phyloP scores from a whole-genome alignment of 1,139 yeast species.

The Yamadazyma oceani region DNA sequence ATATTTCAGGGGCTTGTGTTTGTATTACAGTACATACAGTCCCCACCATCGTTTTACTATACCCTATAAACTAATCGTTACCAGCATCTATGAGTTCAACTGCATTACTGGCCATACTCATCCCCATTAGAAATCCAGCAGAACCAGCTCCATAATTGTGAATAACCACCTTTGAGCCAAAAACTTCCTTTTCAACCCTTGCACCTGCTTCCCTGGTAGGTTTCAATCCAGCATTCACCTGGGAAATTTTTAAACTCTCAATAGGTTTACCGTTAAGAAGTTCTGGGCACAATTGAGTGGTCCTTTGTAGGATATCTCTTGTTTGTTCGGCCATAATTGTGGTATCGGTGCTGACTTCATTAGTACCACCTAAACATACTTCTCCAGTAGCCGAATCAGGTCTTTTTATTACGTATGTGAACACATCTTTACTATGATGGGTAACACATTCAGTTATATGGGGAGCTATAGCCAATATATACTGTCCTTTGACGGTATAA shows the following conservation, averaged over 20 bases:
- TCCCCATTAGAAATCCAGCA: constrained; percentile 71
- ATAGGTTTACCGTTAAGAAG: constrained; percentile 26
- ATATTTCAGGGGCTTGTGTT: no score
- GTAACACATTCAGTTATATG: constrained; percentile 48
- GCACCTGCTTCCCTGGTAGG: constrained; percentile 67
- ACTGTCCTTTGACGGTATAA: constrained; percentile 71
- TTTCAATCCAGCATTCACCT: constrained; percentile 62
- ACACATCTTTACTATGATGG: constrained; percentile 53
- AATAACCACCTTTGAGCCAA: constrained; percentile 19
- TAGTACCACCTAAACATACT: constrained; percentile 61
- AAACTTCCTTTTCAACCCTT: constrained; percentile 45
- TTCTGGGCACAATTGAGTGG: constrained; percentile 51
- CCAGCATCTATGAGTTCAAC: constrained; percentile 37
- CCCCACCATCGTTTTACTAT: no score
- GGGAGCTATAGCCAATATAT: constrained; percentile 60
- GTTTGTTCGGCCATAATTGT: constrained; percentile 53
- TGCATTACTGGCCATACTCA: constrained; percentile 52
- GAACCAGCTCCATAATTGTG: constrained; percentile 80
- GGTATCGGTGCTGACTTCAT: constrained; percentile 50
- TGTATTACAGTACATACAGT: no score
- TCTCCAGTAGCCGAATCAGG: constrained; percentile 57
- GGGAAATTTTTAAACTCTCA: constrained; percentile 34
- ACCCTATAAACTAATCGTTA: no score
- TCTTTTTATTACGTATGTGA: constrained; percentile 70
- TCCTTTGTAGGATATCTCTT: constrained; percentile 53